These are phyloP conservation scores for Nemania serpens DNA, from an alignment of 2,329 filamentous ascomycete genomes.

Conservation along the genomic window DNA sequence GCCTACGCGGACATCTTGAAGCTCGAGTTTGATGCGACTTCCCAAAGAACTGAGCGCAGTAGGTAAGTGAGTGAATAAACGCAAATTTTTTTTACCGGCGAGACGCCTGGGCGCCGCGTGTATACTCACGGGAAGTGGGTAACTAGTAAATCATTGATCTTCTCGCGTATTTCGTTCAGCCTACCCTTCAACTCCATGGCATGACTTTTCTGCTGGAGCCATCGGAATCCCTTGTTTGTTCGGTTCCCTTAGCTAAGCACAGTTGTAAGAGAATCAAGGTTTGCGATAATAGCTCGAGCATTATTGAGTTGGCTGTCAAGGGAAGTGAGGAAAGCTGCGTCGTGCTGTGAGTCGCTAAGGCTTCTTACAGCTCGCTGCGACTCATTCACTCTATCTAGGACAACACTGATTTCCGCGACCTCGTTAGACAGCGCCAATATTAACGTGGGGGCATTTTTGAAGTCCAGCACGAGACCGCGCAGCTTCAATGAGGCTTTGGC, in stretches of 20 bases:
- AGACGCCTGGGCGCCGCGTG: background rate
- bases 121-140: slow-evolving; percentile 6
- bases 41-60: background rate
- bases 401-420: background rate
- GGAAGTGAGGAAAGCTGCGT: background rate
- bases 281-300: background rate
- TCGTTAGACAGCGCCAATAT: slow-evolving; percentile 3
- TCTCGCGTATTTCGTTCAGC: background rate
- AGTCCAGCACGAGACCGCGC: background rate
- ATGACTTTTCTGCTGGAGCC: slow-evolving; percentile 9
- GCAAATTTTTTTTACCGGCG: background rate
- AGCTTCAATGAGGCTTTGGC: background rate
- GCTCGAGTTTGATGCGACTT: slow-evolving; percentile 7
- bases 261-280: slow-evolving; percentile 1
- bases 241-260: background rate
- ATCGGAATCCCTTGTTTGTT: background rate
- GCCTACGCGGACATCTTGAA: slow-evolving; percentile 3
- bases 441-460: background rate
- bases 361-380: background rate
- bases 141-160: slow-evolving; percentile 7
- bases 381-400: slow-evolving; percentile 2
- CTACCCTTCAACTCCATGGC: background rate
- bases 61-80: background rate
- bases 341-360: slow-evolving; percentile 1
- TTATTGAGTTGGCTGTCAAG: background rate